A percentile compares a stretch with the other conserved stretches of the same genome.
Evolutionary conservation across 495 filamentous ascomycete species (phyloP).

Genomic region (Staphylotrichum tortipilum): DNA sequence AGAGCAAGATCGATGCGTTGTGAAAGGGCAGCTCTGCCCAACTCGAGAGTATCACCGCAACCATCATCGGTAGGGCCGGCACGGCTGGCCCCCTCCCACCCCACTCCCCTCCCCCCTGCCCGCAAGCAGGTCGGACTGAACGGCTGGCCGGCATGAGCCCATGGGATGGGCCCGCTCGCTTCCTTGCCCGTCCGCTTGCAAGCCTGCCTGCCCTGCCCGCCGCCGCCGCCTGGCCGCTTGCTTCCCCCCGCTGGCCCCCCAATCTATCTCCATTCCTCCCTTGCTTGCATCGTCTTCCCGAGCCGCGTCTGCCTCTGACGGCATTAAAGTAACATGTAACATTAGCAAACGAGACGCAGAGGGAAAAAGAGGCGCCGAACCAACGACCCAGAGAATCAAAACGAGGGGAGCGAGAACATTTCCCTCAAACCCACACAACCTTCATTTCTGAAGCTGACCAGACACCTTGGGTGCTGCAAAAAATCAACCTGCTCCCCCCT

Average conservation of each 20-base stretch:
- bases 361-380: not conserved
- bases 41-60: too few relatives aligned
- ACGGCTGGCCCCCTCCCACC: not conserved
- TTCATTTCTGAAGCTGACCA: not conserved
- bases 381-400: too few relatives aligned
- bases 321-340: not conserved
- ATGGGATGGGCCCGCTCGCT: not conserved
- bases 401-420: too few relatives aligned
- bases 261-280: not conserved
- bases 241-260: not conserved
- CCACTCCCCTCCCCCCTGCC: too few relatives aligned
- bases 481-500: not conserved
- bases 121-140: not conserved
- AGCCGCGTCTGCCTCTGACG: not conserved
- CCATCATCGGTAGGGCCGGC: slow-evolving; percentile 1
- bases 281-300: slow-evolving; percentile 4
- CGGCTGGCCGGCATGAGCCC: slow-evolving; percentile 8
- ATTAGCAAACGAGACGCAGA: not conserved
- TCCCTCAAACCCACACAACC: not conserved
- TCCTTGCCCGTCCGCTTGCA: too few relatives aligned
- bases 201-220: not conserved
- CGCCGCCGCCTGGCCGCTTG: not conserved
- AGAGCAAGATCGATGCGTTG: too few relatives aligned
- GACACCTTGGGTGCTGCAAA: not conserved
- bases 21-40: too few relatives aligned